Evolutionary conservation across 495 filamentous ascomycete species (phyloP), one percentile per base, ranked within the genome.

Genomic region (Daldinia decipiens): DNA sequence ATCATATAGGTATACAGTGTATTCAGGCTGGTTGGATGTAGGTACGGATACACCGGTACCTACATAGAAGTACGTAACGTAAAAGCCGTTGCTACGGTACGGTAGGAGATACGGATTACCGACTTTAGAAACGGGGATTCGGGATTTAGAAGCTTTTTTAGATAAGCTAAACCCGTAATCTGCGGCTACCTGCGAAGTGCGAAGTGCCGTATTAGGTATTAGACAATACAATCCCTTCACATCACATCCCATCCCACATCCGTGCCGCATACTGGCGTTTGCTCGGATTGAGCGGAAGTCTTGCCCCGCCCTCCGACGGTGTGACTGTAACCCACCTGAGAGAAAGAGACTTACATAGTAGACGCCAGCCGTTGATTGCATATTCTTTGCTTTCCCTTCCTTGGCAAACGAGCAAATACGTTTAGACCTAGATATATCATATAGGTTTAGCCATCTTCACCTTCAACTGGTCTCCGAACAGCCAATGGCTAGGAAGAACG

Each of bases 21-120:
- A 51, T 31, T 71, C 57, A 62, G 67, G 67, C 39, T 40, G 39
- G 39, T 40, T 40, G 5, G 15, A 40, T 40, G 40, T 50, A 50
- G 39, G 6, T 52, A 62, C 45, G 17, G 26, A 3, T 27, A 27
- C 4, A 27, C 26, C 1, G 26, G 39, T n/a, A 43, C 17, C 15
- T 43, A 17, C 39, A 27, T 27, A 31, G 29, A 31, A 8, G 29
- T 31, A 31, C 29, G 29, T 31, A 31, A 31, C 29, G 29, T 31
- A 31, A 31, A 31, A 31, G 29, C 29, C 29, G 29, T 8, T 31
- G 29, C 8, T 7, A 31, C 29, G 12, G 39, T 17, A n/a, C 15
- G 13, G 39, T 17, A 43, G 39, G 39, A 43, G 40, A 45, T 45
- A 45, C 40, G 6, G n/a, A 45, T 45, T 45, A 45, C 40, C 40